Evolutionary conservation across 2,329 filamentous ascomycete genomes (phyloP).

Genomic region (Diaporthe aspalathi): DNA sequence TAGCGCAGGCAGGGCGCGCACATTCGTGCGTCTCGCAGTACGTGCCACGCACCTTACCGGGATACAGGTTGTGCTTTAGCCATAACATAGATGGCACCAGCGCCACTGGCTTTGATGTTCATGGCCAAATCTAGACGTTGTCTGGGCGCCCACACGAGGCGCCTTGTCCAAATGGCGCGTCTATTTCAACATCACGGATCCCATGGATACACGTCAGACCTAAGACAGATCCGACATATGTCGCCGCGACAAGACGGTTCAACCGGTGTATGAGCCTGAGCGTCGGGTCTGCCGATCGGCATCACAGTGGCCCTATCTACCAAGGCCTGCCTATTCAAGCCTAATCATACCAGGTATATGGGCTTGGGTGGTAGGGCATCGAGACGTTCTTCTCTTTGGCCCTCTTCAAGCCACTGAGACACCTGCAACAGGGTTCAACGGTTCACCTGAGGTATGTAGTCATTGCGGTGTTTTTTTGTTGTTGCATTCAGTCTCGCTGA

Average conservation of each 20-base stretch:
- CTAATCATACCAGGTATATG: background rate
- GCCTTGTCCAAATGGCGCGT: background rate
- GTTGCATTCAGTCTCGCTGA: background rate
- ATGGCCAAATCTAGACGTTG: background rate
- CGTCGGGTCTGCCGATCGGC: background rate
- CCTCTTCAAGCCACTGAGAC: background rate
- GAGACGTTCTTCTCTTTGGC: background rate
- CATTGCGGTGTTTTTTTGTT: background rate
- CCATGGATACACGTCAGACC: background rate
- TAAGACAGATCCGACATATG: background rate
- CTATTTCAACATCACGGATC: background rate
- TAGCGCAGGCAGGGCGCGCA: background rate
- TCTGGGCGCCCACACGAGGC: too few relatives aligned
- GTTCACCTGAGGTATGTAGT: background rate
- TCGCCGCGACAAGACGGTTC: background rate
- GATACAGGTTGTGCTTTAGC: background rate
- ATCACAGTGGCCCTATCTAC: background rate
- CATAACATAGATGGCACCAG: background rate
- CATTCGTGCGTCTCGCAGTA: background rate
- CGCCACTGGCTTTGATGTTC: background rate
- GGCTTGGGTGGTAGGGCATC: too few relatives aligned
- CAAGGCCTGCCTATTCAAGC: conserved; percentile 22
- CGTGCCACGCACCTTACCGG: background rate
- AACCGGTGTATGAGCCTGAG: background rate
- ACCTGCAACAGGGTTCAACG: background rate